These are phyloP conservation scores for Aegilops umbellulata DNA, from an alignment of 176 grass and related monocot species.

Conservation along the genomic window DNA sequence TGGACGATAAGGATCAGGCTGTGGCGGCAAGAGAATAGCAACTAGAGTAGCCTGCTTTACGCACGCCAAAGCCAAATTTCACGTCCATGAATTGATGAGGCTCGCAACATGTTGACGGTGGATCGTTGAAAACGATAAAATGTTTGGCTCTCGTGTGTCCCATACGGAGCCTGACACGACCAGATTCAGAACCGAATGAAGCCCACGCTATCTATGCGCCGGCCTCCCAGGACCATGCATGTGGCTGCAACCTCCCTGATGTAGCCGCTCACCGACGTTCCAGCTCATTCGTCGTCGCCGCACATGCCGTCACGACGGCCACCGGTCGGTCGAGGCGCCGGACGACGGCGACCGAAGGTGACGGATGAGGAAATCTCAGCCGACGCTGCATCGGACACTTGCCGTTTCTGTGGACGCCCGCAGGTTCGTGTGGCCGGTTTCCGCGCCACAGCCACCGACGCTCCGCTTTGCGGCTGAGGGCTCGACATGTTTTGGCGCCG, in stretches of 20 bases:
- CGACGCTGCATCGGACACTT: not conserved
- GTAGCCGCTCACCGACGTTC: not conserved
- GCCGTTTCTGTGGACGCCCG: slow-evolving; percentile 35
- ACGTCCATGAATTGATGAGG: not conserved
- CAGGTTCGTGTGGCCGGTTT: slow-evolving; percentile 9
- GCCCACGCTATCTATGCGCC: slow-evolving; percentile 1
- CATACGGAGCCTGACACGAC: too few relatives aligned
- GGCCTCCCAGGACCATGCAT: not conserved
- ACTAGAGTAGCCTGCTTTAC: too few relatives aligned
- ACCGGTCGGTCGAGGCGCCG: not conserved
- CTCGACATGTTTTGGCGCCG: not conserved
- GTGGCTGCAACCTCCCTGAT: not conserved
- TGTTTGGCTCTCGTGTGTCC: not conserved
- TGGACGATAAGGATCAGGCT: not conserved
- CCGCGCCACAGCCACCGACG: not conserved
- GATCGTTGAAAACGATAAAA: not conserved
- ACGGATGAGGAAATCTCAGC: not conserved
- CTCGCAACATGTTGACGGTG: not conserved
- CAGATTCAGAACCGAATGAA: not conserved
- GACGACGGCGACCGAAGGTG: not conserved
- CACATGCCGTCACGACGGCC: not conserved
- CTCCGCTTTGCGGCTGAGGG: slow-evolving; percentile 10
- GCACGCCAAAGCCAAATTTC: not conserved
- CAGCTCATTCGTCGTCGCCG: not conserved
- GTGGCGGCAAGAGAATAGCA: not conserved